These are phyloP conservation scores for Trichoderma gamsii DNA, from an alignment of 495 filamentous ascomycete genomes.

Conservation along the genomic window DNA sequence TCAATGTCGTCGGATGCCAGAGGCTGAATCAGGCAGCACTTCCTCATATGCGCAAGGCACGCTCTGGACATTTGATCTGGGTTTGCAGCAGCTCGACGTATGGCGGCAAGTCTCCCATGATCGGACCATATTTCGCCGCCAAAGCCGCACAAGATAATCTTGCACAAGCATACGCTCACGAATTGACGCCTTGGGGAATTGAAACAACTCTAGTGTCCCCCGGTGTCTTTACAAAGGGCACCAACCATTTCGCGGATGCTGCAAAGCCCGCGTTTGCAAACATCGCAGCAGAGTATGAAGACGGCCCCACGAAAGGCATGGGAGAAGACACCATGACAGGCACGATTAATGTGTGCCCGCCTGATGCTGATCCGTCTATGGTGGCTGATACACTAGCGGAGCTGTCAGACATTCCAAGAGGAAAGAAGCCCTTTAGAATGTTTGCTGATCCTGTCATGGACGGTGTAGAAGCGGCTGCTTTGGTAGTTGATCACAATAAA, in stretches of 20 bases:
- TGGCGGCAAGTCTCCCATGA: slow-evolving; percentile 16
- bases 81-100: slow-evolving; percentile 20
- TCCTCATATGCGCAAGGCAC: slow-evolving; percentile 20
- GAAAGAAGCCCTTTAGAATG: slow-evolving; percentile 21
- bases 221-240: slow-evolving; percentile 20
- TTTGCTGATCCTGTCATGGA: slow-evolving; percentile 16
- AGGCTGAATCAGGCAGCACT: slow-evolving; percentile 24
- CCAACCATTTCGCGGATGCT: slow-evolving; percentile 19
- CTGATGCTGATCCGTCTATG: slow-evolving; percentile 18
- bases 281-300: slow-evolving; percentile 17
- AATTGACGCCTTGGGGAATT: slow-evolving; percentile 19
- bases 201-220: slow-evolving; percentile 20
- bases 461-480: slow-evolving; percentile 15
- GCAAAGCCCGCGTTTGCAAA: slow-evolving; percentile 12
- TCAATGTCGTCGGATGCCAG: slow-evolving; percentile 25
- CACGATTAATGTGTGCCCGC: slow-evolving; percentile 12
- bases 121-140: slow-evolving; percentile 20
- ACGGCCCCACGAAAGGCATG: slow-evolving; percentile 19
- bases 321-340: slow-evolving; percentile 16
- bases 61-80: slow-evolving; percentile 20
- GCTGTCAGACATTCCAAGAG: slow-evolving; percentile 17
- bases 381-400: slow-evolving; percentile 21
- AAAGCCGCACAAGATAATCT: slow-evolving; percentile 20
- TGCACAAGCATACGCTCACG: slow-evolving; percentile 18
- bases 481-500: slow-evolving; percentile 18